Percentiles rank a stretch among this genome's conserved stretches.
phyloP scores from a whole-genome alignment of 2,329 filamentous ascomycete genomes.

The Scedosporium apiospermum region DNA sequence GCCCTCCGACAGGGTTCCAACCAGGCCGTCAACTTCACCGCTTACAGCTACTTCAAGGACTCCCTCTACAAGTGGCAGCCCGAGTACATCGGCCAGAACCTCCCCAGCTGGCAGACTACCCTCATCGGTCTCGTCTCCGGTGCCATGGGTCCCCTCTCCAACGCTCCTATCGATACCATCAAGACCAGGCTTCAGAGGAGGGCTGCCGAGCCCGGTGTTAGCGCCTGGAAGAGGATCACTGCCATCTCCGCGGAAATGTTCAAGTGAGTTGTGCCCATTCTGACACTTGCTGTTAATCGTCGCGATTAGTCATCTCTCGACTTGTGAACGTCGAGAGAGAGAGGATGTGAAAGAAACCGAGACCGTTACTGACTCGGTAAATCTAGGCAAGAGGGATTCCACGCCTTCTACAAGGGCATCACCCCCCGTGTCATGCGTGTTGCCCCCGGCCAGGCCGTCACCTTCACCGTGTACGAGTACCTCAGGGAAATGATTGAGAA shows the following conservation, averaged over 20 bases:
- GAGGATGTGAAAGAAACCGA: background rate
- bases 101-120: slow-evolving; percentile 86
- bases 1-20: slow-evolving; percentile 92
- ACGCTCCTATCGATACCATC: slow-evolving; percentile 97
- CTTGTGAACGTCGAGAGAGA: no score
- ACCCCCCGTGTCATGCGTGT: slow-evolving; percentile 96
- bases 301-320: background rate
- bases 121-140: slow-evolving; percentile 83
- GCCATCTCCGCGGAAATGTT: slow-evolving; percentile 77
- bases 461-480: slow-evolving; percentile 69
- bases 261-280: slow-evolving; percentile 39
- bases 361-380: slow-evolving; percentile 6
- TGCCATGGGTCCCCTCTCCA: slow-evolving; percentile 91
- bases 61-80: slow-evolving; percentile 64
- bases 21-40: slow-evolving; percentile 98
- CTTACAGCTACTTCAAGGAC: slow-evolving; percentile 89
- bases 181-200: slow-evolving; percentile 94
- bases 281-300: background rate
- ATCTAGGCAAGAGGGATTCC: slow-evolving; percentile 74
- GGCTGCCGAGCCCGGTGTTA: slow-evolving; percentile 71
- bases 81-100: slow-evolving; percentile 49
- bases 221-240: slow-evolving; percentile 68
- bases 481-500: slow-evolving; percentile 64
- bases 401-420: slow-evolving; percentile 98
- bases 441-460: slow-evolving; percentile 81